Evolutionary conservation across 2,329 filamentous ascomycete genomes (phyloP), one percentile per base, ranked within the genome.

Genomic region (Coleophoma cylindrospora): DNA sequence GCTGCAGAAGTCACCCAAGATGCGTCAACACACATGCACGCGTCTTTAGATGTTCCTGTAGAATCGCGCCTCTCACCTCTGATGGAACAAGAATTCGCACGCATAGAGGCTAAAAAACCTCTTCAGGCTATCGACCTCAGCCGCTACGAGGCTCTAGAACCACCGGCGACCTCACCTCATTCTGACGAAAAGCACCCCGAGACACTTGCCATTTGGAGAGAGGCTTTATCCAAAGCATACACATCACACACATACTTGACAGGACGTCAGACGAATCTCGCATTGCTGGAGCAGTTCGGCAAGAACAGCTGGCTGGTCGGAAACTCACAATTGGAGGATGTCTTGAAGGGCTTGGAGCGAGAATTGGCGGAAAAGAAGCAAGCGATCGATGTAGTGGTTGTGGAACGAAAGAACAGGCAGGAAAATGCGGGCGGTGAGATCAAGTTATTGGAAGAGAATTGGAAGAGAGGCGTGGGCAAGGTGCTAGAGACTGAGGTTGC

Each of bases 221-320:
- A 48, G 1, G 53, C 58, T 52, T 65, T 50, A 54, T 65, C 59
- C 47, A 72, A 73, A 56, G 80, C 82, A 19, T 83, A 84, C 64
- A 75, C 75, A 0, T 76, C 76, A 46, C 75, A 75, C 38, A 74
- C 77, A 4, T 84, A 86, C 64, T 70, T 87, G 19, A 68, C 73
- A 2, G 71, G 44, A 3, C 54, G 64, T 1, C 41, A 51, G 10
- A 54, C 55, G 2, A 61, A 64, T 33, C 53, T 66, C 3, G 52
- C 50, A 3, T 45, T 63, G 10, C 54, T 66, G 3, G 55, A 61
- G 32, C 51, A 53, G 15, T 65, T 58, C 40, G 94, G 92, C 58
- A 89, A 89, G 70, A 96, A 96, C 67, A 86, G 89, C 10, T 97
- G 94, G 92, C 75, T 99, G 49, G 79, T 95, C 9, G 82, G 82